Evolutionary conservation across 2,329 filamentous ascomycete genomes (phyloP), one percentile per base, ranked within the genome.

Genomic region (Xylariaceae sp.): DNA sequence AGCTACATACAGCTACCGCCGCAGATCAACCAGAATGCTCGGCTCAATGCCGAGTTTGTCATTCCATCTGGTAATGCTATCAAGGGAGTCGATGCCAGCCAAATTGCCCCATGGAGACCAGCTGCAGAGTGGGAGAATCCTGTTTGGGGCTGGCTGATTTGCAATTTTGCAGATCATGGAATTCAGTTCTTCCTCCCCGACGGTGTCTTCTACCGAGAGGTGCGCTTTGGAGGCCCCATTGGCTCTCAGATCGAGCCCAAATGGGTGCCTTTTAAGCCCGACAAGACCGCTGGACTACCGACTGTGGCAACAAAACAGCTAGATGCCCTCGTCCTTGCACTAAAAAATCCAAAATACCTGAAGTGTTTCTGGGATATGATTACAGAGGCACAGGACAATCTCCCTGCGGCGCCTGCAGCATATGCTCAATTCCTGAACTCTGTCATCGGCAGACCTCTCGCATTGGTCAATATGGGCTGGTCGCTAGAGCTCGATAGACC

Each of bases 181-280:
- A 53, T 75, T 2, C 73, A 75, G 57, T n/a, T 76, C 3, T 75
- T 74, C 57, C 49, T 66, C 0, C 51, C 54, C 0, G 67, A 72
- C 30, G 72, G 72, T 11, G 68, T 61, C 0, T 75, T 74, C 59
- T 74, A 71, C 56, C 61, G 68, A 9, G 72, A 73, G 48, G 64
- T 73, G 1, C 65, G 70, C 6, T 19, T 71, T n/a, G 68, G 64
- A 0, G 68, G 66, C 1, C 65, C 61, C 6, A 19, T 33, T 0
- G 65, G 62, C 0, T 51, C 60, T 0, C 43, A 57, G 0, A 41
- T 35, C 0, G 32, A 48, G 1, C 55, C 56, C 1, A 62, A 64
- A 22, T 73, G 71, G 69, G 52, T 69, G 1, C 71, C 71, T 0
- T 71, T 71, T 32, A 53, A 19, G 2, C 56, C 50, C 36, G 39